Conservation (phyloP, 768 basidiomycete genomes). For the Boletus reticuloceps region DNA sequence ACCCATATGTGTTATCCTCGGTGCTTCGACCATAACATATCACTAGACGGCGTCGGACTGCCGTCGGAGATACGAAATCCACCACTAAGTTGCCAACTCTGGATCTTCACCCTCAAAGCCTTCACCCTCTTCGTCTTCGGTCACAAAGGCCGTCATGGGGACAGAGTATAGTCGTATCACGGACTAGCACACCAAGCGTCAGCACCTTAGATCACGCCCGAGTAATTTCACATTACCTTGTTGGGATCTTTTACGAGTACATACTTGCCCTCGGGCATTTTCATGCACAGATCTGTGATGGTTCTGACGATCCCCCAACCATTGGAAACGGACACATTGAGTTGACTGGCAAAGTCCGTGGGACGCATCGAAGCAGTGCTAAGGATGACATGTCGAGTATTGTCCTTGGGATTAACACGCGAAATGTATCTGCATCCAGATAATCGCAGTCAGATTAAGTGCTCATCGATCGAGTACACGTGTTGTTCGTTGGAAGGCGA, state of each 20-base stretch:
- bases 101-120: constrained; percentile 41
- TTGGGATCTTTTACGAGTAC: constrained; percentile 97
- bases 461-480: background rate
- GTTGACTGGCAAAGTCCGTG: constrained; percentile 88
- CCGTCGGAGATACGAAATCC: constrained; percentile 6
- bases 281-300: constrained; percentile 91
- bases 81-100: constrained; percentile 32
- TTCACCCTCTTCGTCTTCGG: constrained; percentile 67
- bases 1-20: background rate
- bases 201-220: background rate
- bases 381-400: constrained; percentile 92
- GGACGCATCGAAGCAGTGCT: constrained; percentile 95
- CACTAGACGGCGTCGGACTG: background rate
- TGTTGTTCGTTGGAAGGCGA: background rate
- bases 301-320: constrained; percentile 99
- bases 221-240: constrained; percentile 56
- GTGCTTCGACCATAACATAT: background rate
- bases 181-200: constrained; percentile 51
- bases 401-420: constrained; percentile 89
- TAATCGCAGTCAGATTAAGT: constrained; percentile 15
- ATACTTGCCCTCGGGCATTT: constrained; percentile 98
- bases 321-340: constrained; percentile 92
- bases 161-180: constrained; percentile 93
- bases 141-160: constrained; percentile 83
- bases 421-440: constrained; percentile 77